These are phyloP conservation scores for Populus alba DNA, from an alignment of 345 rosid genomes.

Conservation along the genomic window DNA sequence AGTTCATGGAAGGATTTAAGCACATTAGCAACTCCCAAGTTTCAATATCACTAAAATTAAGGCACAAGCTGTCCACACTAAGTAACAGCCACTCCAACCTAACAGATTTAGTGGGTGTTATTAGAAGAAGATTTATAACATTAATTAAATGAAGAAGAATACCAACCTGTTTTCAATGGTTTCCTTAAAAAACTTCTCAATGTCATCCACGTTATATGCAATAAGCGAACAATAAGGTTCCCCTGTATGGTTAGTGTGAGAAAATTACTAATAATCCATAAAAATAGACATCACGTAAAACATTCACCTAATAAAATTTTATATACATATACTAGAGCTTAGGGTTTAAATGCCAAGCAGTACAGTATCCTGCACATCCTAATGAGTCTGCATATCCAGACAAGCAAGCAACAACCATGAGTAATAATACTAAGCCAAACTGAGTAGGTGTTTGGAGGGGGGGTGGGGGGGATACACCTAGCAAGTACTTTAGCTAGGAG, in stretches of 20 bases:
- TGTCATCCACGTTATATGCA: conserved; percentile 58
- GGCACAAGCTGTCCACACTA: background rate
- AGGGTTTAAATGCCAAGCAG: too few species aligned
- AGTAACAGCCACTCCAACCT: background rate
- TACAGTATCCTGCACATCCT: too few species aligned
- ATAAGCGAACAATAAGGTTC: conserved; percentile 79
- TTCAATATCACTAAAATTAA: background rate
- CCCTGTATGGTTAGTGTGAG: conserved; percentile 44
- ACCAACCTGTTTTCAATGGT: conserved; percentile 80
- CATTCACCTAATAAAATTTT: background rate
- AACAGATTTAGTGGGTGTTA: background rate
- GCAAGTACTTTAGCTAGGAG: background rate
- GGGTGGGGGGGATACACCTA: too few species aligned
- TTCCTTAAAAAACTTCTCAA: conserved; percentile 78
- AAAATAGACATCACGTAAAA: background rate
- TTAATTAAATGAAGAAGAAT: conserved; percentile 15
- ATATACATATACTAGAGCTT: background rate
- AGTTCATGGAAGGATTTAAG: background rate
- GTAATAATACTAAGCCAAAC: too few species aligned
- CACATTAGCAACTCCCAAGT: background rate
- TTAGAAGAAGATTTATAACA: background rate
- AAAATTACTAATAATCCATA: conserved; percentile 7
- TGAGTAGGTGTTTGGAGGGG: too few species aligned
- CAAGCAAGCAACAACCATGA: background rate
- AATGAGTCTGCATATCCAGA: background rate